Percentiles rank a stretch among this genome's conserved stretches.
Conservation (phyloP, 1,284 basidiomycete genomes). For the Calocybe gambosa region DNA sequence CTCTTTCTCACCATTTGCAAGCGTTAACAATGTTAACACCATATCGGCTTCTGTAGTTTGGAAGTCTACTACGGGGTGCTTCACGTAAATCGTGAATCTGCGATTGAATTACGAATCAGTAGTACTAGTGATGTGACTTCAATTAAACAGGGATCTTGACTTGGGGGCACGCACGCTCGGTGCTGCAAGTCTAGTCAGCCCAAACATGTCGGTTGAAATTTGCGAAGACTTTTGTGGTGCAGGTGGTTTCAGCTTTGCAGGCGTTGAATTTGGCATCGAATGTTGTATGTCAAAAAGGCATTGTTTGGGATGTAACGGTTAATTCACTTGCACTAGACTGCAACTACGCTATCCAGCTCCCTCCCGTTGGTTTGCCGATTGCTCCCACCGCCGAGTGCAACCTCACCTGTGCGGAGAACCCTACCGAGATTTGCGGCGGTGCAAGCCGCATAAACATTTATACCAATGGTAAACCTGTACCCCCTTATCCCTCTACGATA, state of each 20-base stretch:
- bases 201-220: conserved; percentile 6
- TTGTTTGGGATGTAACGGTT: too few relatives aligned
- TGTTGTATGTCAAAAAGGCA: conserved; percentile 6
- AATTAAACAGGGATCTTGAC: conserved; percentile 2
- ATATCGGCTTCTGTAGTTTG: conserved; percentile 7
- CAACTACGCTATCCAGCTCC: conserved; percentile 9
- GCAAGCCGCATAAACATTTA: conserved; percentile 9
- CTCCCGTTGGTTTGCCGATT: not conserved
- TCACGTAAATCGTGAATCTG: conserved; percentile 1
- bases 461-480: conserved; percentile 5
- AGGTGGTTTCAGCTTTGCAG: conserved; percentile 6
- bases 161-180: conserved; percentile 9
- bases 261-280: conserved; percentile 11
- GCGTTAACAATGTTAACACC: conserved; percentile 3
- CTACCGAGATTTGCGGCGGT: conserved; percentile 7
- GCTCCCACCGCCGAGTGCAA: conserved; percentile 3
- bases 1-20: not conserved
- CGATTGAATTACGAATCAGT: not conserved
- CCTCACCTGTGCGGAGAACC: conserved; percentile 3
- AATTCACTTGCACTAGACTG: conserved; percentile 6
- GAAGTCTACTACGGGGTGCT: conserved; percentile 5
- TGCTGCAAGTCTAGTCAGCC: not conserved
- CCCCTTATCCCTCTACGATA: conserved; percentile 4
- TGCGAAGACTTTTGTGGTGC: conserved; percentile 8
- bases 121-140: too few relatives aligned